Conservation (phyloP, 2,329 filamentous ascomycete genomes). For the Trichoderma breve region DNA sequence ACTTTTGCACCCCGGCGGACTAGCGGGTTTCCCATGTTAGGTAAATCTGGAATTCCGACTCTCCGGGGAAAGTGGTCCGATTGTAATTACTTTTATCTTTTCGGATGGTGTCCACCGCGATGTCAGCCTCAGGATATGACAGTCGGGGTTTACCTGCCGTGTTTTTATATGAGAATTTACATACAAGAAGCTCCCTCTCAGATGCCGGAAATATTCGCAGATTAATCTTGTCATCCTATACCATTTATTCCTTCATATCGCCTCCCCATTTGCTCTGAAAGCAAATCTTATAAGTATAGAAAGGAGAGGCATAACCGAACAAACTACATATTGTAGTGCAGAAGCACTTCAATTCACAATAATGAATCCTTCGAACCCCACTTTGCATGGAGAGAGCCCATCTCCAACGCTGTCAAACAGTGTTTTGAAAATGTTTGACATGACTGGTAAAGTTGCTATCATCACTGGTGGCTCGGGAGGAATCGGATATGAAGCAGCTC, state of each 20-base stretch:
- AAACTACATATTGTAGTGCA: not conserved
- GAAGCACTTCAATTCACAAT: not conserved
- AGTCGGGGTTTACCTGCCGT: not conserved
- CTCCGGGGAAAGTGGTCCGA: not conserved
- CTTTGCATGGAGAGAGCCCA: not conserved
- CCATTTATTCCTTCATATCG: not conserved
- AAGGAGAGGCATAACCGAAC: not conserved
- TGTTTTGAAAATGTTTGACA: conserved; percentile 30
- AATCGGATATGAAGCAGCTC: conserved; percentile 23
- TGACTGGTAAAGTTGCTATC: conserved; percentile 20
- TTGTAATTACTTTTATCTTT: not conserved
- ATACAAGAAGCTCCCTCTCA: not conserved
- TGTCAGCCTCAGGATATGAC: not conserved
- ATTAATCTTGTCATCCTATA: not conserved
- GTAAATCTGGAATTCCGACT: not conserved
- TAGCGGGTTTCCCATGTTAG: not conserved
- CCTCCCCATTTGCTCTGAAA: not conserved
- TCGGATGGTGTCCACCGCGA: not conserved
- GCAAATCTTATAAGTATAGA: not conserved
- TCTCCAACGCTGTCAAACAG: not conserved
- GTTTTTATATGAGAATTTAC: not conserved
- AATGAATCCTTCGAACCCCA: not conserved
- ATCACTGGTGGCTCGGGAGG: conserved; percentile 24
- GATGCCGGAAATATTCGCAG: not conserved
- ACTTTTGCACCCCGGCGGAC: not conserved